Evolutionary conservation across 2,329 filamentous ascomycete species (phyloP), one percentile per base, ranked within the genome.

Genomic region (Sclerotinia glacialis): DNA sequence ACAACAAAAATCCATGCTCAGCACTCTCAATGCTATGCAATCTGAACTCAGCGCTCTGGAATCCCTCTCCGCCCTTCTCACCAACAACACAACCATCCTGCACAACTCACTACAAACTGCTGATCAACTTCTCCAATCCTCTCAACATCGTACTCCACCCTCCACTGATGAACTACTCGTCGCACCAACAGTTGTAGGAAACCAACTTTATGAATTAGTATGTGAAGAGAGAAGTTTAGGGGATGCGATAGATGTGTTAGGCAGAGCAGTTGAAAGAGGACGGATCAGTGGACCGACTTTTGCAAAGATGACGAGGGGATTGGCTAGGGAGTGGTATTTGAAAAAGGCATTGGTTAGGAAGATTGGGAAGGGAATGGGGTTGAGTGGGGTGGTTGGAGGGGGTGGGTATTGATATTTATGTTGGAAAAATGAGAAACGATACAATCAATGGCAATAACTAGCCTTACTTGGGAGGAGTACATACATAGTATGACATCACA

Each of bases 181-280:
- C n/a, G 92, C 93, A 3, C 93, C 94, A 0, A 97, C 92, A 0
- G 89, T 97, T 1, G 95, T 97, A 5, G 92, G 91, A 0, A 93
- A 94, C 71, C 95, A 99, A 80, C 80, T 99, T 28, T 99, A 98
- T 78, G 88, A 89, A 58, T 82, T 96, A 2, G 91, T 93, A 37
- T 92, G 93, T 1, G 95, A 99, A 76, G 94, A 97, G 79, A 85
- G 89, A 71, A 93, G 91, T 3, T 85, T 96, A 58, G 90, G 89
- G 42, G 94, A 97, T 76, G 90, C 92, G 3, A 87, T 98, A 69
- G 96, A 95, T 75, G 88, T 93, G 69, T 81, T 96, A 18, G 89
- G 90, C 1, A 81, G 89, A 66, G 91, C 89, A 1, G 83, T 94
- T 26, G 91, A 94, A 77, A 82, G 83, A 63, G 91, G 91, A 5